Evolutionary conservation across 202 grass and related monocot species (phyloP).

Genomic region (Schoenoplectus triqueter): DNA sequence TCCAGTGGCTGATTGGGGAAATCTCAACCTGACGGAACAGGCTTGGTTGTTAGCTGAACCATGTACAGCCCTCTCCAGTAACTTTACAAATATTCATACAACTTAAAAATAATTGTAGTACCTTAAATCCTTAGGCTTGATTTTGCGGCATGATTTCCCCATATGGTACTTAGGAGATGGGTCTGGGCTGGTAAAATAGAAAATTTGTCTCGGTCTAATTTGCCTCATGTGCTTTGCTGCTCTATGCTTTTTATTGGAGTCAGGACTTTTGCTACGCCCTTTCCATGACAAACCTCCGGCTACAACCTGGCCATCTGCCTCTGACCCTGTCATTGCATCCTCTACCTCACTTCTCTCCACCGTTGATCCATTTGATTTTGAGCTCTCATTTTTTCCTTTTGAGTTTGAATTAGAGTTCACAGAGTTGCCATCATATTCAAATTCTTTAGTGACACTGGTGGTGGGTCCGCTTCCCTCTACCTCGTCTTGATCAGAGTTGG

Average conservation of each 20-base stretch:
- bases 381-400: conserved; percentile 11
- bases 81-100: not conserved
- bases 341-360: conserved; percentile 37
- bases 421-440: conserved; percentile 8
- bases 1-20: not conserved
- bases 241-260: conserved; percentile 48
- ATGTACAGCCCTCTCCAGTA: not conserved
- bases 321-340: conserved; percentile 54
- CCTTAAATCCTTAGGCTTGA: conserved; percentile 62
- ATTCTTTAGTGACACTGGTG: not conserved
- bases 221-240: conserved; percentile 67
- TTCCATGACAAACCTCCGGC: conserved; percentile 82
- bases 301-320: conserved; percentile 44
- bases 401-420: conserved; percentile 13
- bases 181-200: conserved; percentile 47
- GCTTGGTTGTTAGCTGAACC: not conserved
- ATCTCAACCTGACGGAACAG: not conserved
- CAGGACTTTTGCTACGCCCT: conserved; percentile 71
- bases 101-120: conserved; percentile 37
- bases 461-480: not conserved
- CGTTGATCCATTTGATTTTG: conserved; percentile 19
- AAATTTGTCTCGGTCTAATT: conserved; percentile 51
- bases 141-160: conserved; percentile 90
- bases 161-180: conserved; percentile 81
- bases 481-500: conserved; percentile 55